Base-by-base conservation (phyloP, 139 green algal genomes). In the Picochlorum sp. region DNA sequence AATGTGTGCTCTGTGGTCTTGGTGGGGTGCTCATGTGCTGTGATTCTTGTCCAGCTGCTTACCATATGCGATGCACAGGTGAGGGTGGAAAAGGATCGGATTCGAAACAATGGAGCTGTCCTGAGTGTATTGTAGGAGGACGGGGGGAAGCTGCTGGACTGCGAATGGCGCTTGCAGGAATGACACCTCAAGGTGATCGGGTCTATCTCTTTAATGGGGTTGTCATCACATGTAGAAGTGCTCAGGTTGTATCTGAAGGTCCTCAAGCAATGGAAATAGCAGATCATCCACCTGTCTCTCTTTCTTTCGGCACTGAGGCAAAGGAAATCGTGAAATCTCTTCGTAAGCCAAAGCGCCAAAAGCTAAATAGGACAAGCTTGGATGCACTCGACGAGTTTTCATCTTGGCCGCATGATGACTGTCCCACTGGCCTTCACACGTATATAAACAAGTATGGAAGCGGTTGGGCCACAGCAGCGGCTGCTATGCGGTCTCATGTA, bases 11-110 rank as follows among this genome's bases (percentile, higher is more conserved):
- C 51, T 96, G 89, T 67, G 74, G 72, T 34, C 49, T 77, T 59
- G 86, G 85, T 16, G 89, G 89, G 59, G 84, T 71, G 65, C 76
- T 97, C 67, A 57, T 97, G 52, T 96, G 87, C 77, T 97, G 90
- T 73, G 90, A 96, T 61, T 76, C 67, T 65, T 97, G 90, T 74
- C 90, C 90, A 0, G 90, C 84, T 6, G 85, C 89, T 34, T 97
- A 87, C 77, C 90, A 97, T 77, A 50, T 88, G 56, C 71, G 77
- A 24, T 97, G 90, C 72, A 70, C 90, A 41, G 83, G 78, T 4
- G 80, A 90, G 68, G 44, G n/a, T 24, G 56, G 14, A 52, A 75
- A 73, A 30, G 65, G 60, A 15, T 56, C 90, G 4, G 72, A 79
- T 2, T 60, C 76, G 2, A 76, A 71, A 13, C 71, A 85, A 20